Conservation (phyloP, 2,329 filamentous ascomycete species). For the Albophoma yamanashiensis region DNA sequence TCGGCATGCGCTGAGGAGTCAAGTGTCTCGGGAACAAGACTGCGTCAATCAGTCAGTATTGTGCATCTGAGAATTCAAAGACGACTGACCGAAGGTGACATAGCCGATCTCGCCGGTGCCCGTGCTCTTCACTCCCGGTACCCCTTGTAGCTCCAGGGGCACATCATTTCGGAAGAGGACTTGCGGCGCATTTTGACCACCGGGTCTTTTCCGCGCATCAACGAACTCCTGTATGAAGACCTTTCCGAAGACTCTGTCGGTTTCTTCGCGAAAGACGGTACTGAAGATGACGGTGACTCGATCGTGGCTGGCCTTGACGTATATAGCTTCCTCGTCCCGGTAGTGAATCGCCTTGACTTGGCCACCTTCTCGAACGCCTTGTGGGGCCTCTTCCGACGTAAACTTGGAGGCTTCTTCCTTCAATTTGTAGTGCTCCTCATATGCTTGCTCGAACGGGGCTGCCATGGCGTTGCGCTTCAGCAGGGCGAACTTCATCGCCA, state of each 20-base stretch:
- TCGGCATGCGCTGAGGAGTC: constrained; percentile 77
- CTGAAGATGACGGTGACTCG: constrained; percentile 98
- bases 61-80: not conserved
- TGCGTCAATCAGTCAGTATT: constrained; percentile 55
- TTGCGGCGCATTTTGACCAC: constrained; percentile 97
- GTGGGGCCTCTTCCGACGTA: constrained; percentile 86
- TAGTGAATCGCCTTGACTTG: constrained; percentile 96
- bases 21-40: constrained; percentile 95
- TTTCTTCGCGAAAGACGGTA: constrained; percentile 96
- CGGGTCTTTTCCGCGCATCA: constrained; percentile 84
- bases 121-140: constrained; percentile 69
- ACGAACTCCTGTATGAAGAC: constrained; percentile 99
- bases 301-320: constrained; percentile 95
- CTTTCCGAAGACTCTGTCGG: constrained; percentile 93
- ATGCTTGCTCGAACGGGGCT: constrained; percentile 93
- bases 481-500: constrained; percentile 78
- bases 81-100: constrained; percentile 78
- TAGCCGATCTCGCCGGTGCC: constrained; percentile 86
- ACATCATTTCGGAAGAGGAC: constrained; percentile 94
- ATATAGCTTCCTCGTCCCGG: constrained; percentile 97
- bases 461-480: constrained; percentile 99
- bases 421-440: constrained; percentile 80
- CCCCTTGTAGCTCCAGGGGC: constrained; percentile 78
- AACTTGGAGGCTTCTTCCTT: constrained; percentile 86
- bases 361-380: constrained; percentile 80